These are phyloP conservation scores for Nicotiana obtusifolia DNA, from an alignment of 257 asterid genomes.

Conservation along the genomic window DNA sequence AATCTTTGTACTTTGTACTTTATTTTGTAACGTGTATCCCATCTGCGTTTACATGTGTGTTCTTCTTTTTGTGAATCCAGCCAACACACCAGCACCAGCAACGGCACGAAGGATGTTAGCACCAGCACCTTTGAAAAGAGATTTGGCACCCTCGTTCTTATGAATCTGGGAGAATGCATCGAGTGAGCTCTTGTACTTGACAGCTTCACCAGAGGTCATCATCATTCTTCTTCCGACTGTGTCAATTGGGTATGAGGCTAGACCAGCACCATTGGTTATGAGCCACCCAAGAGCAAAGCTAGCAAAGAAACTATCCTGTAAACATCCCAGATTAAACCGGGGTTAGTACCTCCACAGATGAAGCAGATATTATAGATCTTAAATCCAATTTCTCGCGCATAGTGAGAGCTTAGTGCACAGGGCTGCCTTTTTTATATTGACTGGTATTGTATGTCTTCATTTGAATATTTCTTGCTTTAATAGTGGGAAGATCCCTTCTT, in stretches of 20 bases:
- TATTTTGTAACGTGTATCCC: no score
- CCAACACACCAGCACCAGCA: slow-evolving; percentile 19
- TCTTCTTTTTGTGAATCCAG: slow-evolving; percentile 5
- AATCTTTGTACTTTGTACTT: no score
- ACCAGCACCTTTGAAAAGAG: slow-evolving; percentile 14
- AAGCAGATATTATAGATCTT: no score
- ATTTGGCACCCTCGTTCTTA: neutral
- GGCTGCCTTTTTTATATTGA: no score
- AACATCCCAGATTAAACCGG: neutral
- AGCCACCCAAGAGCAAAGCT: slow-evolving; percentile 23
- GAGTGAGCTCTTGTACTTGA: slow-evolving; percentile 16
- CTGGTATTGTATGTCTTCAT: no score
- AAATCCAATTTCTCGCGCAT: no score
- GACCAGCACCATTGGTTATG: slow-evolving; percentile 18
- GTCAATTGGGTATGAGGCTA: slow-evolving; percentile 18
- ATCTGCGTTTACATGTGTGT: no score
- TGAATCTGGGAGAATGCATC: neutral
- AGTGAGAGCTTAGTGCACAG: no score
- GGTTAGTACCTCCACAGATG: neutral
- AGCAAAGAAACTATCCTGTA: slow-evolving; percentile 20
- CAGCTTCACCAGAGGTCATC: slow-evolving; percentile 21
- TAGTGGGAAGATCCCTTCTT: no score
- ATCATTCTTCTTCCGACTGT: slow-evolving; percentile 22
- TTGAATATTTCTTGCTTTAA: no score
- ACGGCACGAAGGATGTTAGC: slow-evolving; percentile 17